These are phyloP conservation scores for Smittium culicis DNA, from an alignment of 371 early-diverging fungal genomes.

Conservation along the genomic window DNA sequence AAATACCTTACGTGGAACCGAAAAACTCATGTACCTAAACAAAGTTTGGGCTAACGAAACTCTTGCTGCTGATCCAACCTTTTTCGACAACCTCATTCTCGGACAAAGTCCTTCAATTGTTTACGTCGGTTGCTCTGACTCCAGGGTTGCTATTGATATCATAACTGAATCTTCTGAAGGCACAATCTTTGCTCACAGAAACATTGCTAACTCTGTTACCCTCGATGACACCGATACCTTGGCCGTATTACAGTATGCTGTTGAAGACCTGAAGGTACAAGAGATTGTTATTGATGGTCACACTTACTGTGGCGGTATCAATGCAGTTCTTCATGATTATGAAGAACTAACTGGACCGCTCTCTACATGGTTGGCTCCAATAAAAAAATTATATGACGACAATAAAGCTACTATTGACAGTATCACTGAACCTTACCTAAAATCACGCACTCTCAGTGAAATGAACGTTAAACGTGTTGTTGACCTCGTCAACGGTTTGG, in stretches of 20 bases:
- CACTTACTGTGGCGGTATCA: conserved; percentile 76
- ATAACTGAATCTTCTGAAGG: conserved; percentile 38
- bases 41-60: conserved; percentile 40
- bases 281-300: conserved; percentile 88
- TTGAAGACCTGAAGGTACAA: conserved; percentile 76
- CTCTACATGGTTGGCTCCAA: conserved; percentile 69
- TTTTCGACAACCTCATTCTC: conserved; percentile 43
- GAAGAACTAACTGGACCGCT: conserved; percentile 62
- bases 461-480: conserved; percentile 65
- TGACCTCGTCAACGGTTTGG: conserved; percentile 52
- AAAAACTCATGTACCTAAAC: conserved; percentile 21
- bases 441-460: conserved; percentile 54
- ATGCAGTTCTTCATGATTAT: conserved; percentile 45
- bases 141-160: conserved; percentile 62
- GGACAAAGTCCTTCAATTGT: conserved; percentile 75
- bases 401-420: conserved; percentile 40
- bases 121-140: conserved; percentile 92
- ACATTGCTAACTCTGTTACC: conserved; percentile 83
- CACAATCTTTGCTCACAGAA: conserved; percentile 88
- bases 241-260: conserved; percentile 85
- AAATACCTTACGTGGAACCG: background rate
- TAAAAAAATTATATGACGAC: conserved; percentile 56
- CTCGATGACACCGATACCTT: conserved; percentile 62
- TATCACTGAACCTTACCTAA: conserved; percentile 66
- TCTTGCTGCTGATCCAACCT: conserved; percentile 33